Base-by-base conservation (phyloP, 371 early-diverging fungal genomes). In the Mucor sp. region DNA sequence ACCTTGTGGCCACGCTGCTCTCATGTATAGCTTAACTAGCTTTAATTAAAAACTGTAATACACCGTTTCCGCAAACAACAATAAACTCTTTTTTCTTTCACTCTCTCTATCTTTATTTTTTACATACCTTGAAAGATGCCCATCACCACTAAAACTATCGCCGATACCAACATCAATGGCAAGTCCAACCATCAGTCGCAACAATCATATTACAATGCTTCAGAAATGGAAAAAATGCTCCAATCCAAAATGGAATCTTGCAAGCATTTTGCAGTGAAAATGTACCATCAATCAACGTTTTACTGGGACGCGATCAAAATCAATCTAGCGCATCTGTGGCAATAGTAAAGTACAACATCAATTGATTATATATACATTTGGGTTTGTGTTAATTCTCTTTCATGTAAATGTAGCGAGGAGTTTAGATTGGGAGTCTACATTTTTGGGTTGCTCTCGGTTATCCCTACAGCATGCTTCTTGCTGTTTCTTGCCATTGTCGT, bases 381-480 rank as follows among this genome's bases (percentile, higher is more conserved):
- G 19, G 4, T 32, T 2, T 19, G 21, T 37, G 35, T 19, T 28
- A n/a, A 14, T 17, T 9, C 27, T n/a, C 8, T 32, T 6, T 37
- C 56, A n/a, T 56, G 0, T 27, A 30, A 2, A 47, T 44, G 17
- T 33, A 63, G 63, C 25, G 32, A 50, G 50, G 63, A 63, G 37
- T 63, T 63, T 53, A 50, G 53, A 50, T 48, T 62, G 25, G 50
- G 48, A 4, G 33, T 50, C 9, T 62, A 62, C 21, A 50, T 62
- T 21, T 62, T 62, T 37, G 62, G 62, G 9, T 32, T 50, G 21
- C 35, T 62, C 32, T 50, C 50, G 7, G 15, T 50, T 7, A 33
- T 62, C n/a, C 62, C 62, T 25, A 19, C 32, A 21, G 50, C 50
- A 12, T 27, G 50, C 47, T 62, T 62, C 30, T 19, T 62, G 19